phyloP scores from a whole-genome alignment of 2,329 filamentous ascomycete species.

The Fusarium sp. region DNA sequence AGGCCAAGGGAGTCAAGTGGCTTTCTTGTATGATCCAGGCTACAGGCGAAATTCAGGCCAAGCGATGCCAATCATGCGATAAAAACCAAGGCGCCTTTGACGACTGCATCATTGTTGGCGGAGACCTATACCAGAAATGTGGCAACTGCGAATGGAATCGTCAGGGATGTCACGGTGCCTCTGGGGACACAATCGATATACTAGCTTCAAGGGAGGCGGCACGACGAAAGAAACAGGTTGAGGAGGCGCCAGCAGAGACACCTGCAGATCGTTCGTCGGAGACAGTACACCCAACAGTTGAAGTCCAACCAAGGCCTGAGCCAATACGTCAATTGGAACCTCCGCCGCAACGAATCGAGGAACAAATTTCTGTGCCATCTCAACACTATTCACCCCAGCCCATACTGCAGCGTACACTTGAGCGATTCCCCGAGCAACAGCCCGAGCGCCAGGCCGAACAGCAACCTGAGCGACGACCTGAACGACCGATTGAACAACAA shows the following conservation, averaged over 20 bases:
- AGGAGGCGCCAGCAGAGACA: slow-evolving; percentile 1
- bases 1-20: slow-evolving; percentile 58
- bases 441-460: not conserved
- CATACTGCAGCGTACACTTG: not conserved
- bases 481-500: not conserved
- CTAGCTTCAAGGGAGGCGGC: slow-evolving; percentile 27
- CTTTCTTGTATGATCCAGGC: slow-evolving; percentile 63
- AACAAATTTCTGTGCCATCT: slow-evolving; percentile 15
- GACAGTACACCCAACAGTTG: slow-evolving; percentile 12
- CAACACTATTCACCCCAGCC: slow-evolving; percentile 17
- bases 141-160: slow-evolving; percentile 65
- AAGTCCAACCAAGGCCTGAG: slow-evolving; percentile 17
- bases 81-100: slow-evolving; percentile 58
- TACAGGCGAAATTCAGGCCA: slow-evolving; percentile 54
- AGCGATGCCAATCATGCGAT: slow-evolving; percentile 56
- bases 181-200: slow-evolving; percentile 40
- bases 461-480: not conserved
- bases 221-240: slow-evolving; percentile 20
- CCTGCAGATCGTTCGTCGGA: not conserved
- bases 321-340: not conserved
- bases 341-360: not conserved
- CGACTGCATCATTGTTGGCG: slow-evolving; percentile 57
- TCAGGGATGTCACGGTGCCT: slow-evolving; percentile 50
- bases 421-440: slow-evolving; percentile 4
- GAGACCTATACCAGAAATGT: slow-evolving; percentile 57